Base-by-base conservation (phyloP, 2,329 filamentous ascomycete species). In the Eutypa lata region DNA sequence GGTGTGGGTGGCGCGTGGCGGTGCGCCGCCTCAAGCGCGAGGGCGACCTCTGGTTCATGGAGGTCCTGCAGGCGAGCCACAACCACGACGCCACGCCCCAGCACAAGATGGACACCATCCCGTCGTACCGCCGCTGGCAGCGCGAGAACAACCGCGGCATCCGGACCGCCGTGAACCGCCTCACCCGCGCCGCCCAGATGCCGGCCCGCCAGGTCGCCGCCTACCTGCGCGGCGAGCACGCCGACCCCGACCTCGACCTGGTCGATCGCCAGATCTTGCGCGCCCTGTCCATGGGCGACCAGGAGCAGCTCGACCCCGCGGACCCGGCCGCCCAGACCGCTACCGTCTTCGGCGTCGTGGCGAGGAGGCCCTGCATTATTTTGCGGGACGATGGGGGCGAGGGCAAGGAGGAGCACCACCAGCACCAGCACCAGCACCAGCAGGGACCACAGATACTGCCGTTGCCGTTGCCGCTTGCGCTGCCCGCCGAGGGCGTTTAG, bases 51-150 rank as follows among this genome's bases (percentile, higher is more conserved):
- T 67, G 64, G 64, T 67, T 65, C 50, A 56, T 67, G 52, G 63
- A 67, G 49, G 55, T 67, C 18, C 55, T 66, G 2, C 57, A 65
- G n/a, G 31, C 55, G 7, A 24, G 51, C 1, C 64, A 67, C 51
- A 67, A 67, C 51, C 64, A 67, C 55, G 60, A 63, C 21, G 57
- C 56, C 38, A 67, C 63, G 7, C 45, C 52, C n/a, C 57, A 60
- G 37, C 62, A 64, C 18, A 55, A 58, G 42, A 67, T 67, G 64
- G 61, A 67, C 50, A 63, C 60, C 33, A 50, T 67, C n/a, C 60
- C 64, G 10, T 63, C 62, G 42, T 67, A 67, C 50, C 60, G 64
- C 14, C 61, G 64, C 7, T 67, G 64, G 64, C 63, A 67, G 57
- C 57, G 61, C 14, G 64, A 67, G 38, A 67, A 66, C 42, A 64